Base-by-base conservation (phyloP, 257 asterid genomes). In the Nicotiana obtusifolia region DNA sequence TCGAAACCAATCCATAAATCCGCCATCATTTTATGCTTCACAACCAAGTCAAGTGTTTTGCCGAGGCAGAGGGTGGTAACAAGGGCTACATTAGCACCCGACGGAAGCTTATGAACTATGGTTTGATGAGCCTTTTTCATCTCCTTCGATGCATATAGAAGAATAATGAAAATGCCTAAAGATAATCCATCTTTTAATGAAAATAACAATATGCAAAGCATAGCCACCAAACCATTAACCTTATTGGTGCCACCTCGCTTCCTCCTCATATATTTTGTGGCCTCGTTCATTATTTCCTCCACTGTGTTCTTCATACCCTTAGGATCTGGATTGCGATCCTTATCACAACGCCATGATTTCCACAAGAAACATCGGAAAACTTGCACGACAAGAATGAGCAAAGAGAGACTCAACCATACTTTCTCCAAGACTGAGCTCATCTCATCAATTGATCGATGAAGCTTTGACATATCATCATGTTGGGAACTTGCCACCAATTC, bases 141-240 rank as follows among this genome's bases (percentile, higher is more conserved):
- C 76, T 84, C 86, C 30, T 62, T 81, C 5, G 90, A 85, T 49
- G 89, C 86, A 24, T 53, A 78, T 1, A 83, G 24, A 59, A 86
- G 81, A n/a, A 84, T 54, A 61, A 80, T 68, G 47, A 85, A 84
- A n/a, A 89, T 28, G 26, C 91, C 93, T 22, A 89, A 76, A 7
- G 93, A 85, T 69, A 87, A 71, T 24, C 91, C 88, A 53, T 89
- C 90, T 81, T 90, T 82, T 49, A 76, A 30, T 15, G 89, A 89
- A 31, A 89, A 81, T 28, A 86, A n/a, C 24, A 88, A 85, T 41
- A 88, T 37, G n/a, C 87, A 82, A 14, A 89, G 85, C 81, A 81
- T 41, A 10, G 88, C 54, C 0, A 86, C 83, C 65, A 88, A 69
- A 8, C 90, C 87, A 57, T 71, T 83, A 37, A 35, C 62, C 16